phyloP scores from a whole-genome alignment of 768 basidiomycete genomes.

The Tylopilus rubrobrunneus region DNA sequence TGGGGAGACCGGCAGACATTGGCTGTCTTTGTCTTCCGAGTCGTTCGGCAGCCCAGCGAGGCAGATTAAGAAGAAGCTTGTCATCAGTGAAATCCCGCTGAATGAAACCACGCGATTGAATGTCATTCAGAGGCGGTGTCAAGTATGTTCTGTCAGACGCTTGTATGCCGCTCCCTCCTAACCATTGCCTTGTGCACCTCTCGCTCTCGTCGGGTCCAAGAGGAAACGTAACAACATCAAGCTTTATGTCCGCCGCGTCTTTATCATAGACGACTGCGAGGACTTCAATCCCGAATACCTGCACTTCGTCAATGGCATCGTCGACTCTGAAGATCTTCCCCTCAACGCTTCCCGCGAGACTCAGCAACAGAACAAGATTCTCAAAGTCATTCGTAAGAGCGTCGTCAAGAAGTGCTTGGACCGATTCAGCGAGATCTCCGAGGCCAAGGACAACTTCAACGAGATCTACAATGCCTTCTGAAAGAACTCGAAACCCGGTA shows the following conservation, averaged over 20 bases:
- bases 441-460: conserved; percentile 98
- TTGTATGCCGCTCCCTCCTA: neutral
- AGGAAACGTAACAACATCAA: conserved; percentile 99
- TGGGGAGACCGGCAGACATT: conserved; percentile 17
- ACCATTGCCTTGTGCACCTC: conserved; percentile 78
- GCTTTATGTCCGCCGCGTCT: conserved; percentile 99
- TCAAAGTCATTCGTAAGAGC: conserved; percentile 99
- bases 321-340: conserved; percentile 99
- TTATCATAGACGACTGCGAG: conserved; percentile 99
- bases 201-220: conserved; percentile 99
- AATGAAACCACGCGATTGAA: conserved; percentile 63
- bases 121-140: conserved; percentile 70
- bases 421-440: conserved; percentile 90
- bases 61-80: conserved; percentile 54
- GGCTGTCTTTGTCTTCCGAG: conserved; percentile 33
- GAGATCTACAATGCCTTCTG: conserved; percentile 99
- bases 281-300: conserved; percentile 99
- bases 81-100: conserved; percentile 64
- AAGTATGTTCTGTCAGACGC: conserved; percentile 40
- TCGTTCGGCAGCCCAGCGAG: conserved; percentile 36
- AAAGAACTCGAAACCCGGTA: conserved; percentile 99
- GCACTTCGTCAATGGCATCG: conserved; percentile 99
- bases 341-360: conserved; percentile 99
- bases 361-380: conserved; percentile 99
- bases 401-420: conserved; percentile 98